Conservation (phyloP, 495 filamentous ascomycete species). For the Lophiotrema nucula region DNA sequence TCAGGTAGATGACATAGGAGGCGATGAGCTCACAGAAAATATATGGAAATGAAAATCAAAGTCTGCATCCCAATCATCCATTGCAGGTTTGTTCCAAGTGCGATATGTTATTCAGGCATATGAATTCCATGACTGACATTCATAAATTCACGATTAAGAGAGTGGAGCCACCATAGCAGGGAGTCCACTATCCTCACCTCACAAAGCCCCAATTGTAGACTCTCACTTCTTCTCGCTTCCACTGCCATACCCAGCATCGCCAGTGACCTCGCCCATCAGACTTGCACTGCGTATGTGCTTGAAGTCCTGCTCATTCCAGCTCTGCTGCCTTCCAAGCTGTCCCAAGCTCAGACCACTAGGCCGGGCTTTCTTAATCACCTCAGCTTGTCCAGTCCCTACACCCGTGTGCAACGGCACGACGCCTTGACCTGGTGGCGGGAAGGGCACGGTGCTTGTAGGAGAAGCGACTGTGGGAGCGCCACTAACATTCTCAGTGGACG, state of each 20-base stretch:
- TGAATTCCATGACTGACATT: no score
- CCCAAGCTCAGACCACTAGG: slow-evolving; percentile 25
- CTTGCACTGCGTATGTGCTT: slow-evolving; percentile 24
- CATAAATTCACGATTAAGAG: no score
- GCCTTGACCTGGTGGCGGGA: slow-evolving; percentile 18
- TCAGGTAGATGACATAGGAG: no score
- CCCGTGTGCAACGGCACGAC: slow-evolving; percentile 22
- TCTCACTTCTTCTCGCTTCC: slow-evolving; percentile 4
- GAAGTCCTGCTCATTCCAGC: slow-evolving; percentile 36
- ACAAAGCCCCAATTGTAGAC: no score
- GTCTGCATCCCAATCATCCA: no score
- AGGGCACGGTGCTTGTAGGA: not conserved
- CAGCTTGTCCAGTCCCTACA: slow-evolving; percentile 17
- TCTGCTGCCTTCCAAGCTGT: slow-evolving; percentile 25
- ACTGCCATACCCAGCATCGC: slow-evolving; percentile 23
- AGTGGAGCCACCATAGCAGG: no score
- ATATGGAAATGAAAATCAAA: no score
- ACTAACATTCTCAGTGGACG: not conserved
- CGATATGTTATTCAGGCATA: no score
- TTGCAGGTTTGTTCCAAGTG: no score
- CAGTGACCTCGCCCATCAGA: slow-evolving; percentile 21
- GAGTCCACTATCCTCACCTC: no score
- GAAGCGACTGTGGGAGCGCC: not conserved
- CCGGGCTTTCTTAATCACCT: slow-evolving; percentile 22
- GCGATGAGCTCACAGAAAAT: no score